phyloP scores from a whole-genome alignment of 176 grass and related monocot species.

The Luzula sylvatica region DNA sequence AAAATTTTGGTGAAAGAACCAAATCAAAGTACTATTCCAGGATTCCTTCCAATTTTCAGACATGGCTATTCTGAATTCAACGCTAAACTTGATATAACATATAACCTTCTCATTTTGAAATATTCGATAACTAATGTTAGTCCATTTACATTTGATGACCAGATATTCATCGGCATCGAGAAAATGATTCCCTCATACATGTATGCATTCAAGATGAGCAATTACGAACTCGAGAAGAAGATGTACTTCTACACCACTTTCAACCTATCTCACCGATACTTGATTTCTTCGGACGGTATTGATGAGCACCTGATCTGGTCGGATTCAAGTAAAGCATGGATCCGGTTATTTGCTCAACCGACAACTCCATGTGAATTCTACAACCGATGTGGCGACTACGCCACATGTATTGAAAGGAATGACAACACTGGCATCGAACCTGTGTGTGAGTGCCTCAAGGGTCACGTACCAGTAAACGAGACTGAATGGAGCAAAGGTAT shows the following conservation, averaged over 20 bases:
- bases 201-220: constrained; percentile 34
- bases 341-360: constrained; percentile 31
- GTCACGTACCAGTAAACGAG: constrained; percentile 21
- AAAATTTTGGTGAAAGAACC: no score
- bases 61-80: no score
- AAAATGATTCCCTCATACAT: constrained; percentile 34
- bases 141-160: constrained; percentile 37
- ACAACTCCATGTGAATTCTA: constrained; percentile 39
- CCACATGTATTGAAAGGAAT: constrained; percentile 25
- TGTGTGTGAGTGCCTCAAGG: constrained; percentile 45
- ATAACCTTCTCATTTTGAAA: no score
- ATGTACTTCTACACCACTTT: constrained; percentile 37
- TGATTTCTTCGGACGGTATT: constrained; percentile 23
- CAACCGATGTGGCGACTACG: constrained; percentile 56
- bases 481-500: constrained; percentile 30
- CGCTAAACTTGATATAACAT: no score
- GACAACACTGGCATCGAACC: not conserved
- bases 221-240: constrained; percentile 32
- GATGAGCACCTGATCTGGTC: constrained; percentile 18
- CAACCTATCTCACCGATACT: constrained; percentile 27
- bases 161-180: constrained; percentile 33
- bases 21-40: no score
- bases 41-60: no score
- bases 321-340: constrained; percentile 14
- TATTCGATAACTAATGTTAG: no score